Evolutionary conservation across 805 yeast genomes (phyloP).

Genomic region (Schizosaccharomyces octosporus): DNA sequence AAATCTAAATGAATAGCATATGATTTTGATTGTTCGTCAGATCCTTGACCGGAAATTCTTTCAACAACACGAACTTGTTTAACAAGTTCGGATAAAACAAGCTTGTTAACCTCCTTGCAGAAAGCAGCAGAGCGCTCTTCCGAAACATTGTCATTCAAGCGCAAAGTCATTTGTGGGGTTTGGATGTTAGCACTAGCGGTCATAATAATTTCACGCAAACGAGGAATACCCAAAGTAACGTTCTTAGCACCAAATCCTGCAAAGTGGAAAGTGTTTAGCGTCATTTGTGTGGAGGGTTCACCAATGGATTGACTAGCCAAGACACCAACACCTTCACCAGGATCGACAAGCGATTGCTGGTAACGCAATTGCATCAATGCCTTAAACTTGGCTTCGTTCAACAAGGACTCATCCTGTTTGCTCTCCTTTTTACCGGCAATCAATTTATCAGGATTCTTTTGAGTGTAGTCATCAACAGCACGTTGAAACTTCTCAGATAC

Average conservation of each 20-base stretch:
- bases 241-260: conserved; percentile 99
- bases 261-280: conserved; percentile 85
- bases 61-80: conserved; percentile 70
- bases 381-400: conserved; percentile 26
- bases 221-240: conserved; percentile 97
- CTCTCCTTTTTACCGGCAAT: conserved; percentile 22
- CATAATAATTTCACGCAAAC: conserved; percentile 98
- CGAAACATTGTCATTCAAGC: conserved; percentile 51
- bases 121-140: conserved; percentile 79
- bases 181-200: conserved; percentile 86
- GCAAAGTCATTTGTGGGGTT: conserved; percentile 97
- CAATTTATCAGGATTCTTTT: conserved; percentile 27
- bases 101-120: conserved; percentile 71
- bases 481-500: conserved; percentile 76
- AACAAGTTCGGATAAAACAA: conserved; percentile 66
- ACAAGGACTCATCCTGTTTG: conserved; percentile 5
- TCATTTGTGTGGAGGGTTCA: conserved; percentile 98
- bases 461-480: conserved; percentile 47
- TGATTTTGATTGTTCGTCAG: conserved; percentile 31
- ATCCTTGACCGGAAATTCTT: conserved; percentile 42
- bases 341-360: conserved; percentile 82
- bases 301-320: conserved; percentile 96
- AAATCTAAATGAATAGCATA: conserved; percentile 54
- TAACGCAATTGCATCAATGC: conserved; percentile 95
- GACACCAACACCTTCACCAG: conserved; percentile 96